Percentiles rank a stretch among this genome's conserved stretches.
Conservation (phyloP, 345 rosid species). For the Gossypium bickii region DNA sequence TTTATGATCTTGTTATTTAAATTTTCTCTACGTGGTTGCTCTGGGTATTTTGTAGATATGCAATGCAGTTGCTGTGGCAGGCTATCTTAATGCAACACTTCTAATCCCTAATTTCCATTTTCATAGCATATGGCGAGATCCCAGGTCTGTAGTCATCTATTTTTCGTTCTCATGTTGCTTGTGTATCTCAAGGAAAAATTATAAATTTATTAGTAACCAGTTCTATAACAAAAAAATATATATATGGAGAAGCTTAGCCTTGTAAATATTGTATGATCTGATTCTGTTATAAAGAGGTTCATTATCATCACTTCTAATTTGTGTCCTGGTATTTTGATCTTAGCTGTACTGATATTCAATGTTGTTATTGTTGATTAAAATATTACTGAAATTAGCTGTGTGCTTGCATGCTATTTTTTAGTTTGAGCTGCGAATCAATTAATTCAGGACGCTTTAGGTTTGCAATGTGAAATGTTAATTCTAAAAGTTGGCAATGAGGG, state of each 20-base stretch:
- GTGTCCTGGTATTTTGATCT: not conserved
- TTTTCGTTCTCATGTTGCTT: not conserved
- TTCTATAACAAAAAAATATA: not conserved
- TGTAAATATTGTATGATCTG: not conserved
- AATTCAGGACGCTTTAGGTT: no score
- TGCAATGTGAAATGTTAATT: not conserved
- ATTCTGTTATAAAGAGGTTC: not conserved
- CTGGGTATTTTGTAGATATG: slow-evolving; percentile 68
- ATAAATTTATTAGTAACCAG: not conserved
- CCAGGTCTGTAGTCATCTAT: slow-evolving; percentile 56
- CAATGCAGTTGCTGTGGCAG: slow-evolving; percentile 99
- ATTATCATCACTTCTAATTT: not conserved
- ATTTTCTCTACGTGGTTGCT: slow-evolving; percentile 24
- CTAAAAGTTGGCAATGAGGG: not conserved
- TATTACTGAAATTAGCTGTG: not conserved
- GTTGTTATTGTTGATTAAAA: not conserved
- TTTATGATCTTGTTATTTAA: slow-evolving; percentile 20
- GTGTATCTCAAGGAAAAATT: not conserved
- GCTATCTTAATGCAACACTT: slow-evolving; percentile 96
- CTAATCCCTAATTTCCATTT: slow-evolving; percentile 91
- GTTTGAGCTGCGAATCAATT: not conserved
- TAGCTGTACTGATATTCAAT: not conserved
- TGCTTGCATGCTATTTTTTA: not conserved
- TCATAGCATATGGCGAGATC: slow-evolving; percentile 99
- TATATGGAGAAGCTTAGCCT: not conserved